Base-by-base conservation (phyloP, 257 asterid genomes). In the Linderniella brevidens region DNA sequence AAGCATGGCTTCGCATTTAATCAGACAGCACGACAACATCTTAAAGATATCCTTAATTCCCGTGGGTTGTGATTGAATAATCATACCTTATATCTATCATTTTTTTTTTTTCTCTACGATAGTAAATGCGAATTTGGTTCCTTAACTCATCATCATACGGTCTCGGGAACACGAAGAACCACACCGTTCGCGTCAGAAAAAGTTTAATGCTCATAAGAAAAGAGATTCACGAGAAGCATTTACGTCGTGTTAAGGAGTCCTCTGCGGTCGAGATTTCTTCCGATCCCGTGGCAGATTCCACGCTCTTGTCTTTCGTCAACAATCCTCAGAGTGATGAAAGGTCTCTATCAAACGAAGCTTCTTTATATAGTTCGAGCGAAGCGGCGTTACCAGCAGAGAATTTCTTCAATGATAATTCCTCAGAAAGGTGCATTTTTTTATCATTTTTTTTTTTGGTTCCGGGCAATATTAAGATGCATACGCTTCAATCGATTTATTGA, bases 1-100 rank as follows among this genome's bases (percentile, higher is more conserved):
- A 37, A 78, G 69, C 72, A 87, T 87, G 92, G 93, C 87, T 65
- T 81, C 84, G 0, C 97, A 87, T 46, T 78, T 87, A 48, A 73
- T 87, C 55, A 65, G 75, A 12, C 88, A 76, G 52, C 95, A 87
- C 9, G 84, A 76, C 70, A 74, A 66, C 59, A 55, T 78, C 41
- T 72, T 87, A 72, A 87, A 74, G 50, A 87, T 87, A 87, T 87
- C 97, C 97, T 86, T 87, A 29, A 16, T 15, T 40, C 13, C 43
- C 20, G 47, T 17, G 39, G 44, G 25, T 43, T 43, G 18, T 29
- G 41, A 41, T 54, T 14, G 41, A 57, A 10, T 39, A 1, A 39
- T 39, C 15, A 39, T 10, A 39, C 32, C 11, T 37, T 39, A 11
- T 9, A 9, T 39, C 13, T 10, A 3, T 3, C 15, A 13, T 13